Evolutionary conservation across 768 basidiomycete genomes (phyloP), one percentile per base, ranked within the genome.

Genomic region (Pholiota conissans): DNA sequence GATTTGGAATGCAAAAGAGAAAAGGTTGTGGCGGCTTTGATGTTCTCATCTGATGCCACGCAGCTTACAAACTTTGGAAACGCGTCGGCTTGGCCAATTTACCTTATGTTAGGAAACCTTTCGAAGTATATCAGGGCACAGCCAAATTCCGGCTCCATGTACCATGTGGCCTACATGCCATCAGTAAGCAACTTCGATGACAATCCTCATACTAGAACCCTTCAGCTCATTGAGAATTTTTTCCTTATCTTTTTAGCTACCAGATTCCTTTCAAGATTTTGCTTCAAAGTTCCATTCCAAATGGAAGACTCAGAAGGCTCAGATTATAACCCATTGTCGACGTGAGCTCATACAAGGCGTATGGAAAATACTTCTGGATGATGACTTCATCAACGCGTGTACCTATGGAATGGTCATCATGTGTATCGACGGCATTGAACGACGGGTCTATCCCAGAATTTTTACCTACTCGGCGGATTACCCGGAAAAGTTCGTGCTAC

Each of bases 161-260:
- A 80, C 56, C 77, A 78, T 54, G 10, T 79, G 1, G 78, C 75
- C 8, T 80, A 79, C 62, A 71, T 82, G 22, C 78, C 77, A 0
- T 63, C 66, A 9, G 77, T 79, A 58, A 51, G 60, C 64, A 18
- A 6, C 59, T 0, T 46, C 27, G 35, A 18, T 29, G n/a, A 1
- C 46, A 24, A 48, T 45, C n/a, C n/a, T n/a, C n/a, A n/a, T n/a
- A n/a, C n/a, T n/a, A n/a, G n/a, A n/a, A n/a, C n/a, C n/a, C n/a
- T n/a, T n/a, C n/a, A n/a, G n/a, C n/a, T n/a, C n/a, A n/a, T n/a
- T n/a, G n/a, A n/a, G n/a, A n/a, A n/a, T n/a, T n/a, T n/a, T n/a
- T n/a, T n/a, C n/a, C 2, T 11, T 28, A 11, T 49, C n/a, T 20
- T 51, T 40, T 30, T 24, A 57, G 48, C 22, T 76, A 5, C 71